phyloP scores from a whole-genome alignment of 2,329 filamentous ascomycete species.

The Geoglossum cookeanum region DNA sequence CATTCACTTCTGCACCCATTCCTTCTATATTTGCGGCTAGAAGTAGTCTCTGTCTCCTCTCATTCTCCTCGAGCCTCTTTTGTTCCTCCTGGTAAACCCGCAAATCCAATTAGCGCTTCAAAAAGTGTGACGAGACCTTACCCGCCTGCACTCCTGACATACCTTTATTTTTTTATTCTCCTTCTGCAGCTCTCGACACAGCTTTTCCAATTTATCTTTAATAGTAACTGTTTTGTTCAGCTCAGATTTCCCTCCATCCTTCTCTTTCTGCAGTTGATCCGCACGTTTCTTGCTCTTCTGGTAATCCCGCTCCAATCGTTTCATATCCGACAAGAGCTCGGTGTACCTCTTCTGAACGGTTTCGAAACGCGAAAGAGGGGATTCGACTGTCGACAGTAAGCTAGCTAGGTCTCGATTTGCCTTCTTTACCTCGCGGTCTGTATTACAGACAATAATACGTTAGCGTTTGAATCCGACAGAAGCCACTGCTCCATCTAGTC shows the following conservation, averaged over 20 bases:
- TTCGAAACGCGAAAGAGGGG: constrained; percentile 79
- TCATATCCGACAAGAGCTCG: constrained; percentile 85
- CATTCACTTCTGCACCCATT: constrained; percentile 67
- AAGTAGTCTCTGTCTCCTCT: constrained; percentile 62
- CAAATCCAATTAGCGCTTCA: constrained; percentile 10
- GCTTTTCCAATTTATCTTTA: constrained; percentile 92
- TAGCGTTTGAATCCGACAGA: neutral
- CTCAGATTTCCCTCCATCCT: constrained; percentile 74
- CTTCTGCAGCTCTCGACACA: constrained; percentile 82
- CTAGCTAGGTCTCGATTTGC: constrained; percentile 80
- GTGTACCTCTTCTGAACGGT: constrained; percentile 78
- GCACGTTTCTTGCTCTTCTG: constrained; percentile 90
- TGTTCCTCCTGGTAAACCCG: constrained; percentile 54
- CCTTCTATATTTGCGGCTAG: constrained; percentile 73
- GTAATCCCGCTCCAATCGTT: constrained; percentile 82
- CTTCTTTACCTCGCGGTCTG: constrained; percentile 86
- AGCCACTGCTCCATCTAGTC: neutral
- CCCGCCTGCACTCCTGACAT: constrained; percentile 13
- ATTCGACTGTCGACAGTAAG: constrained; percentile 72
- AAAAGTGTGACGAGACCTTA: neutral
- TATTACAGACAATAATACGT: constrained; percentile 8
- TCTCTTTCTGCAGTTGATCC: constrained; percentile 89
- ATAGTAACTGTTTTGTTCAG: constrained; percentile 76
- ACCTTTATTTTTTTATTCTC: constrained; percentile 99
- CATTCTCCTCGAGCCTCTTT: constrained; percentile 70